Conservation (phyloP, 2,329 filamentous ascomycete species). For the Ophiostoma montium region DNA sequence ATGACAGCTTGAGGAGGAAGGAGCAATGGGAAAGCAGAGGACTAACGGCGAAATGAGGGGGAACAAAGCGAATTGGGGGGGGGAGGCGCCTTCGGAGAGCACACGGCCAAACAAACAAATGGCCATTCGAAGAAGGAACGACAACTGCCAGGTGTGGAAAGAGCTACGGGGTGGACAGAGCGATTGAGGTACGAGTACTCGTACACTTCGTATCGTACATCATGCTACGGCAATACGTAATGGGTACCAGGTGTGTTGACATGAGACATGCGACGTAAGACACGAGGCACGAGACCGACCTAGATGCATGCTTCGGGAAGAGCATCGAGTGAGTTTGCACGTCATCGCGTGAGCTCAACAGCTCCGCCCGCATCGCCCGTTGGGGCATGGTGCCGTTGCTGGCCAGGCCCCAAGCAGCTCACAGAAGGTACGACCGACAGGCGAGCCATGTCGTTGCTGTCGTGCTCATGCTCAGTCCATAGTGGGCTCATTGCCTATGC, state of each 20-base stretch:
- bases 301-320: no score
- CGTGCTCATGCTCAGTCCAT: slow-evolving; percentile 3
- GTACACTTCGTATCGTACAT: no score
- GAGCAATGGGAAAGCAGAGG: not conserved
- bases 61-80: slow-evolving; percentile 6
- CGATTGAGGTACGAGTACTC: not conserved
- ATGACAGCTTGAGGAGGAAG: no score
- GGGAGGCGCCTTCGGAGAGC: not conserved
- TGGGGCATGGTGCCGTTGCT: no score
- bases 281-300: no score
- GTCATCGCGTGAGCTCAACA: no score
- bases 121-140: slow-evolving; percentile 2
- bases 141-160: slow-evolving; percentile 4
- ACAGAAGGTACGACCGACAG: not conserved
- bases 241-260: no score
- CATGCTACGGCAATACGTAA: not conserved
- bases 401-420: no score
- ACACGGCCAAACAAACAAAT: not conserved
- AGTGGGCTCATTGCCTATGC: slow-evolving; percentile 3
- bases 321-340: no score
- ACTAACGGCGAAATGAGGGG: slow-evolving; percentile 4
- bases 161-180: not conserved
- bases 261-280: not conserved
- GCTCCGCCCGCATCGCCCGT: no score
- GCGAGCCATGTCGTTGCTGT: not conserved